Evolutionary conservation across 306 rosid genomes (phyloP).

Genomic region (Astragalus membranaceus): DNA sequence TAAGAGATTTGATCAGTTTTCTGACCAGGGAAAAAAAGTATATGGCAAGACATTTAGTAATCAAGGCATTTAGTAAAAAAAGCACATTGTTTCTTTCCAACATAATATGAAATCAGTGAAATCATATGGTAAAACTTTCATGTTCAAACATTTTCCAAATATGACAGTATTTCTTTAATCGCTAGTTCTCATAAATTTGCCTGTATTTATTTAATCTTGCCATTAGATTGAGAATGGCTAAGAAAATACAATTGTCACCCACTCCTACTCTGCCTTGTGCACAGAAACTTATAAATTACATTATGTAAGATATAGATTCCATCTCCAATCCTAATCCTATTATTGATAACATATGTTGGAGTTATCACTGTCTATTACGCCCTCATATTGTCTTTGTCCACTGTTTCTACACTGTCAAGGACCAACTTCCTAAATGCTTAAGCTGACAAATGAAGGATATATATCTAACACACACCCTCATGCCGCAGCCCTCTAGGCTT

Average conservation of each 20-base stretch:
- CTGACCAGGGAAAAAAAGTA: constrained; percentile 35
- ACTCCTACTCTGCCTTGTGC: background rate
- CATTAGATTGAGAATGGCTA: no score
- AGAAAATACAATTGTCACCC: background rate
- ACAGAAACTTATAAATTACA: background rate
- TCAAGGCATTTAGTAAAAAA: background rate
- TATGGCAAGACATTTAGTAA: background rate
- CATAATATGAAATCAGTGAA: background rate
- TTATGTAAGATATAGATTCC: background rate
- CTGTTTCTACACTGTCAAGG: no score
- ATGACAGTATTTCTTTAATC: background rate
- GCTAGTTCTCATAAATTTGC: background rate
- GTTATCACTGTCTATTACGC: background rate
- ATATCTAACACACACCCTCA: background rate
- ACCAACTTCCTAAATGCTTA: background rate
- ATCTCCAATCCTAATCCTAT: background rate
- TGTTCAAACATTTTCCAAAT: background rate
- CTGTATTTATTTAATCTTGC: background rate
- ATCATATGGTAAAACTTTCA: background rate
- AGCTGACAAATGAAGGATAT: background rate
- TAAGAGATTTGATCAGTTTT: constrained; percentile 66
- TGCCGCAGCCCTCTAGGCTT: background rate
- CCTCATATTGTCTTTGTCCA: no score
- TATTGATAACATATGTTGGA: background rate
- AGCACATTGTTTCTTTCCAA: background rate